These are phyloP conservation scores for Amanita muscaria DNA, from an alignment of 768 basidiomycete genomes.

Conservation along the genomic window DNA sequence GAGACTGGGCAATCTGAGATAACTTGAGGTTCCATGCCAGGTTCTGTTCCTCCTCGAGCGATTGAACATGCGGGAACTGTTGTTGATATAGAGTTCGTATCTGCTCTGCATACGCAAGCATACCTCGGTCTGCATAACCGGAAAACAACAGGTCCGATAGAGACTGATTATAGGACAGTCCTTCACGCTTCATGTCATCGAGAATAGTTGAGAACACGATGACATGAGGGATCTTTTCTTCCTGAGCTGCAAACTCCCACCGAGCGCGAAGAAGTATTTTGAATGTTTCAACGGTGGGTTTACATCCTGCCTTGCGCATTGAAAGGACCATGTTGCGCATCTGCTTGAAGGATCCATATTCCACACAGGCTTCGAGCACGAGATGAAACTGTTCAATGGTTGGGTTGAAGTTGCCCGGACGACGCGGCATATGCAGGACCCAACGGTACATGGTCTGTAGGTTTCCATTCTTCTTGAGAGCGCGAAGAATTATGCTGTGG, in stretches of 20 bases:
- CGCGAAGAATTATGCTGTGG: constrained; percentile 41
- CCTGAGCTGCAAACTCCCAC: constrained; percentile 22
- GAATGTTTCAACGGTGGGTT: constrained; percentile 39
- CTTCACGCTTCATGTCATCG: constrained; percentile 35
- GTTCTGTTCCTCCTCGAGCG: constrained; percentile 12
- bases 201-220: constrained; percentile 33
- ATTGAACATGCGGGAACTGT: constrained; percentile 15
- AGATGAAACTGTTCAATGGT: constrained; percentile 47
- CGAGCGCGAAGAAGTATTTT: constrained; percentile 38
- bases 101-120: constrained; percentile 25
- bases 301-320: constrained; percentile 31
- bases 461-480: constrained; percentile 37
- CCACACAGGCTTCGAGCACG: constrained; percentile 34
- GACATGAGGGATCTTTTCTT: constrained; percentile 21
- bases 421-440: constrained; percentile 44
- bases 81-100: constrained; percentile 30
- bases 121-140: constrained; percentile 33
- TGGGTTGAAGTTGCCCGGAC: constrained; percentile 37
- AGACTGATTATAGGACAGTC: constrained; percentile 34
- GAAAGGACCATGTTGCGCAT: constrained; percentile 27
- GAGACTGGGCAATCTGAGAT: constrained; percentile 1
- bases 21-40: constrained; percentile 11
- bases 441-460: constrained; percentile 37
- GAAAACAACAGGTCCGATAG: constrained; percentile 33
- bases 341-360: constrained; percentile 23